Evolutionary conservation across 2,329 filamentous ascomycete species (phyloP).

Genomic region (Leptoxyphium fumago): DNA sequence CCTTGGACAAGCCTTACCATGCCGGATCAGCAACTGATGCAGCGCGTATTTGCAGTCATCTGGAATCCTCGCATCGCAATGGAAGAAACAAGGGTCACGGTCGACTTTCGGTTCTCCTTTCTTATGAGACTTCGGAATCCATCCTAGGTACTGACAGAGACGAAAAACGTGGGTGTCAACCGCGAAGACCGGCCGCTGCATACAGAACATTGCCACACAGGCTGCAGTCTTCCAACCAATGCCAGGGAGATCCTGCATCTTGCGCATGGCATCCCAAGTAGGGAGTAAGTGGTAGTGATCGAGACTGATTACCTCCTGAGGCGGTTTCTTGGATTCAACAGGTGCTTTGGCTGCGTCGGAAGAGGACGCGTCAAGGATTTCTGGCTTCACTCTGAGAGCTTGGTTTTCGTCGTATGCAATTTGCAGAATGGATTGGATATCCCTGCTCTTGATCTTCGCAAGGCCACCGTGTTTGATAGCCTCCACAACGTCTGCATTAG

Average conservation of each 20-base stretch:
- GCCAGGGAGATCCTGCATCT: constrained; percentile 44
- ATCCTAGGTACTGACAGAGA: constrained; percentile 45
- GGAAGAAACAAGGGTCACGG: constrained; percentile 40
- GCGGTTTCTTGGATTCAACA: constrained; percentile 38
- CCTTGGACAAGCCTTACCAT: constrained; percentile 46
- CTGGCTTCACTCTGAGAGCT: constrained; percentile 37
- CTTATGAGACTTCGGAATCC: constrained; percentile 37
- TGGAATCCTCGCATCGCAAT: constrained; percentile 46
- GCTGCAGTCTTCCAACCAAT: constrained; percentile 53
- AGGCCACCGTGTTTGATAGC: constrained; percentile 59
- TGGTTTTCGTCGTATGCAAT: constrained; percentile 57
- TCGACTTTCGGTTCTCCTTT: constrained; percentile 30
- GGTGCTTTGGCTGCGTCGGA: constrained; percentile 31
- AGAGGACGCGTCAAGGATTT: constrained; percentile 9
- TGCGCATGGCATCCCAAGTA: constrained; percentile 42
- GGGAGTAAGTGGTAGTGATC: constrained; percentile 44
- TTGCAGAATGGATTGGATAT: constrained; percentile 60
- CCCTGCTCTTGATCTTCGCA: constrained; percentile 52
- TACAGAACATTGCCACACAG: constrained; percentile 49
- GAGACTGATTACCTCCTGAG: constrained; percentile 48
- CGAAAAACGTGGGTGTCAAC: constrained; percentile 55
- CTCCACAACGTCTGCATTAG: constrained; percentile 46
- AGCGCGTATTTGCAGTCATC: constrained; percentile 49
- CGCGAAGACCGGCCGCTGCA: constrained; percentile 48
- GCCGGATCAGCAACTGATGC: constrained; percentile 46